phyloP scores from a whole-genome alignment of 768 basidiomycete genomes.

The Lactifluus volemus region DNA sequence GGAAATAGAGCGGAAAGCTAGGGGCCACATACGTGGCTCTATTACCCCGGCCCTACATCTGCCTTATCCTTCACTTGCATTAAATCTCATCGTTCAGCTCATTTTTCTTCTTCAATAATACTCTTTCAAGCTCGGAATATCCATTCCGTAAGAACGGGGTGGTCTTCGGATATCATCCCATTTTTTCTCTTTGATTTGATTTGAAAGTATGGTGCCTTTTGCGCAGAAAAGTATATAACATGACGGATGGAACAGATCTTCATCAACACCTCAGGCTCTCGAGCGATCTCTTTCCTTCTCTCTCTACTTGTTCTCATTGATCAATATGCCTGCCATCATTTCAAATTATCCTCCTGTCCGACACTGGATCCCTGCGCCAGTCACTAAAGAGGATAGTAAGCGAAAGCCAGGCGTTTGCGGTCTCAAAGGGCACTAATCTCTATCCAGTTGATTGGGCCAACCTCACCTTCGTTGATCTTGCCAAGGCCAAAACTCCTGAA shows the following conservation, averaged over 20 bases:
- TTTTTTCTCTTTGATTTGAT: not conserved
- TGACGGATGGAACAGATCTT: not conserved
- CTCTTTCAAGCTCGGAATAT: constrained; percentile 3
- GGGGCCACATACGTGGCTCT: not conserved
- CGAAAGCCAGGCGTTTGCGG: not conserved
- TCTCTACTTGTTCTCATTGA: not conserved
- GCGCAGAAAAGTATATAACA: not conserved
- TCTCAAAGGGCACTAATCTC: not conserved
- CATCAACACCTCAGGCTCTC: not conserved
- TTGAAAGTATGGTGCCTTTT: constrained; percentile 1
- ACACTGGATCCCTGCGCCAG: constrained; percentile 22
- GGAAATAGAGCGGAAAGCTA: constrained; percentile 4
- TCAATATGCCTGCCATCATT: constrained; percentile 16
- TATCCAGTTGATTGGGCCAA: constrained; percentile 30
- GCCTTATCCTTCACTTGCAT: not conserved
- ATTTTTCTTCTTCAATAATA: not conserved
- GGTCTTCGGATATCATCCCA: not conserved
- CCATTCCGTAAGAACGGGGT: not conserved
- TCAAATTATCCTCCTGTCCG: constrained; percentile 16
- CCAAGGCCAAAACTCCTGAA: constrained; percentile 26
- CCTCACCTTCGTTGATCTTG: constrained; percentile 28
- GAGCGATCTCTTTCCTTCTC: not conserved
- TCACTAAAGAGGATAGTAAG: constrained; percentile 22
- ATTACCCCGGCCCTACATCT: not conserved
- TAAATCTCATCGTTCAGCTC: not conserved